A percentile compares a stretch with the other conserved stretches of the same genome.
Conservation (phyloP, 2,329 filamentous ascomycete genomes). For the Capronia americana region DNA sequence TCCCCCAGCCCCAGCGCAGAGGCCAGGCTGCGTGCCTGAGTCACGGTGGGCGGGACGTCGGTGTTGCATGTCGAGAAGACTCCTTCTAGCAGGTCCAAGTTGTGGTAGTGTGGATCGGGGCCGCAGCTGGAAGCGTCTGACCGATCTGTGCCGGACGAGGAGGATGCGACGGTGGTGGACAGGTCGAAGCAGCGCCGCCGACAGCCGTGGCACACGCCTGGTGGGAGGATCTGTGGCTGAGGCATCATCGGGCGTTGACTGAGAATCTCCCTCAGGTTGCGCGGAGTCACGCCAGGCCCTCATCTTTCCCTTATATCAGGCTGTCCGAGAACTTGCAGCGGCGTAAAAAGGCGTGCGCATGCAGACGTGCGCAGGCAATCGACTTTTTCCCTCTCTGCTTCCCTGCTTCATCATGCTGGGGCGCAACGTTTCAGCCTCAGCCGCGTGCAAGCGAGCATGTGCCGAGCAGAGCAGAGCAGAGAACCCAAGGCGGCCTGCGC, state of each 20-base stretch:
- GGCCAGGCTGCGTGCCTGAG: slow-evolving; percentile 4
- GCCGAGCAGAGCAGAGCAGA: neutral
- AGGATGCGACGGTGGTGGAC: neutral
- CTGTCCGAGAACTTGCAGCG: neutral
- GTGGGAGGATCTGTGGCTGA: slow-evolving; percentile 2
- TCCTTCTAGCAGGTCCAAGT: neutral
- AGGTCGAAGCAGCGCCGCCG: slow-evolving; percentile 7
- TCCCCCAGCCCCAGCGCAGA: neutral
- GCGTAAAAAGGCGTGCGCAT: neutral
- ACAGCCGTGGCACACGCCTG: neutral
- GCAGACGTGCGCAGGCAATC: neutral
- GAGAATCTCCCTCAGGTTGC: neutral
- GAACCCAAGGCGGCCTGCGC: neutral
- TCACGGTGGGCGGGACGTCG: neutral
- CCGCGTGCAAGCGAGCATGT: slow-evolving; percentile 2
- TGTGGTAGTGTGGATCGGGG: neutral
- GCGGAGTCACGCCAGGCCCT: slow-evolving; percentile 5
- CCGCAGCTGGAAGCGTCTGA: neutral
- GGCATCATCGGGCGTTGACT: neutral
- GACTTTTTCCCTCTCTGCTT: neutral
- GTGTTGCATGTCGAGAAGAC: slow-evolving; percentile 1
- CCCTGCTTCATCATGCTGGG: neutral
- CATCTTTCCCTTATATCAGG: slow-evolving; percentile 3
- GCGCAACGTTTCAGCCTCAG: slow-evolving; percentile 2
- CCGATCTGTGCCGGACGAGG: neutral